A percentile compares a stretch with the other conserved stretches of the same genome.
Conservation (phyloP, 805 yeast species). For the Myxozyma nipponensis region DNA sequence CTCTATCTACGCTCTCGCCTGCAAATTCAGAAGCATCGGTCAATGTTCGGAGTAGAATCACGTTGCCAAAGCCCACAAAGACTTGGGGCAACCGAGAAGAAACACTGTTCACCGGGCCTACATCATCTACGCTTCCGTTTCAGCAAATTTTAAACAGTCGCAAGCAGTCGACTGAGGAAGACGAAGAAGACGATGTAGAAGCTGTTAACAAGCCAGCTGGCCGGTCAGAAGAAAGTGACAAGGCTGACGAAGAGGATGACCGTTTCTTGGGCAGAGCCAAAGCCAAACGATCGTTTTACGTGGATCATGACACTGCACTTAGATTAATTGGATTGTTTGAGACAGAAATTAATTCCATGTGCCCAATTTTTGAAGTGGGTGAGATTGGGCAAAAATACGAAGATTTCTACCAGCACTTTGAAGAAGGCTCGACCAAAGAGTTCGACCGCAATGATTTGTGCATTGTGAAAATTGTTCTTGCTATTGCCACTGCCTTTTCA, state of each 20-base stretch:
- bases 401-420: constrained; percentile 8
- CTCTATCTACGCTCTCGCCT: constrained; percentile 10
- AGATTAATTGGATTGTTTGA: constrained; percentile 26
- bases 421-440: background rate
- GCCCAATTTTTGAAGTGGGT: constrained; percentile 29
- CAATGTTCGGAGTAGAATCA: background rate
- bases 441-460: constrained; percentile 8
- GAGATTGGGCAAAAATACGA: constrained; percentile 25
- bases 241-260: background rate
- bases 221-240: background rate
- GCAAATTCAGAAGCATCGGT: background rate
- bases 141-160: constrained; percentile 2
- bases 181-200: constrained; percentile 5
- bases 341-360: constrained; percentile 30
- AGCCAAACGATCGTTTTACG: constrained; percentile 3
- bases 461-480: constrained; percentile 22
- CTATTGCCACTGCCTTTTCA: constrained; percentile 28
- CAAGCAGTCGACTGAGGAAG: background rate
- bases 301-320: constrained; percentile 18
- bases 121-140: constrained; percentile 10
- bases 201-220: constrained; percentile 6
- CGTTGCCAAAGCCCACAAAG: constrained; percentile 11
- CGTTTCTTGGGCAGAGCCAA: background rate
- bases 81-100: constrained; percentile 8
- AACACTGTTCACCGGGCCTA: constrained; percentile 11